phyloP scores from a whole-genome alignment of 2,329 filamentous ascomycete genomes.

The Zopfia rhizophila region DNA sequence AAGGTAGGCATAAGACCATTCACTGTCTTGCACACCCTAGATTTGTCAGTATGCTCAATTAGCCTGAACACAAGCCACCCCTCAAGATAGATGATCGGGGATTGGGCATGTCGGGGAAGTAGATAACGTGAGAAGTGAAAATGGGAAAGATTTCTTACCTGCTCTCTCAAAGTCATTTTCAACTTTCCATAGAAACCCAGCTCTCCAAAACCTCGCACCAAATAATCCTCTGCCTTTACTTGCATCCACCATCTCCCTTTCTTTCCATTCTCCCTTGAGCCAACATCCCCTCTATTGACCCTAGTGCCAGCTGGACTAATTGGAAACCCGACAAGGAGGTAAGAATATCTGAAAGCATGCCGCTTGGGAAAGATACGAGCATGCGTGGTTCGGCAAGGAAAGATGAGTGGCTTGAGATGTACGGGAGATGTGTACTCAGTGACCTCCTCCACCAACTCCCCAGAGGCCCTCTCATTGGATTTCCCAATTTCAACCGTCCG shows the following conservation, averaged over 20 bases:
- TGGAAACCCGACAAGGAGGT: slow-evolving; percentile 75
- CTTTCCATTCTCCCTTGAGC: slow-evolving; percentile 33
- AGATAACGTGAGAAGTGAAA: slow-evolving; percentile 10
- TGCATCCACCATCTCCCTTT: slow-evolving; percentile 65
- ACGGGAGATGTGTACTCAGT: too few relatives aligned
- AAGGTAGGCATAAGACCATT: slow-evolving; percentile 75
- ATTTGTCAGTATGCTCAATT: slow-evolving; percentile 8
- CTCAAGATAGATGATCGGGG: too few relatives aligned
- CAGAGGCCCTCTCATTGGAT: too few relatives aligned
- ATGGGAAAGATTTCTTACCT: slow-evolving; percentile 57
- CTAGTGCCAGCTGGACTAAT: slow-evolving; percentile 67
- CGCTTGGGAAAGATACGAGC: slow-evolving; percentile 72
- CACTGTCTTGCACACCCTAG: slow-evolving; percentile 67
- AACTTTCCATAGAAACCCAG: slow-evolving; percentile 72
- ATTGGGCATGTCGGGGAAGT: not conserved
- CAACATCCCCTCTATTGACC: slow-evolving; percentile 23
- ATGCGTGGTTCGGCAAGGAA: slow-evolving; percentile 74
- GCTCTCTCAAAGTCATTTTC: slow-evolving; percentile 65
- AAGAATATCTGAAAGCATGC: slow-evolving; percentile 76
- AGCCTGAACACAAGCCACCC: too few relatives aligned
- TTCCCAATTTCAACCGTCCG: too few relatives aligned
- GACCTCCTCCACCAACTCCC: too few relatives aligned
- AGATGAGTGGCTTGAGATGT: slow-evolving; percentile 58
- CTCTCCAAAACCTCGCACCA: slow-evolving; percentile 64
- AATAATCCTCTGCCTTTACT: slow-evolving; percentile 69